Conservation (phyloP, 129 eudicot species). For the Lactuca sativa region DNA sequence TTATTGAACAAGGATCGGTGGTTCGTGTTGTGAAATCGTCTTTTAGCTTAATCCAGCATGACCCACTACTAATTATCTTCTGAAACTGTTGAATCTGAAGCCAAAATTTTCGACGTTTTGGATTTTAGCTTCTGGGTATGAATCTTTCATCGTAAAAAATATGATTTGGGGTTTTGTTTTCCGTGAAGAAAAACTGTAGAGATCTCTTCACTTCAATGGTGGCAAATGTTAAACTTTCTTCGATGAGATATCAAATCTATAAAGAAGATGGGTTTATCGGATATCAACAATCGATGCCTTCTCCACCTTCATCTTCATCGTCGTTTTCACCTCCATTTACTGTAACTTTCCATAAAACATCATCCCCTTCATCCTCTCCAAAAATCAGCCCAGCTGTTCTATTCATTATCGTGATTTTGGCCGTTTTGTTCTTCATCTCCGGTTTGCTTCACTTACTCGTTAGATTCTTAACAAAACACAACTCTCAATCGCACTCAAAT, state of each 20-base stretch:
- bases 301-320: conserved; percentile 28
- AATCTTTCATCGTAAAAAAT: conserved; percentile 23
- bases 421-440: conserved; percentile 87
- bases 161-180: conserved; percentile 42
- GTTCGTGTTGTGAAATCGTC: conserved; percentile 31
- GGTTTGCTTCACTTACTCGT: conserved; percentile 85
- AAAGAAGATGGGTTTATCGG: conserved; percentile 45
- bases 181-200: conserved; percentile 26
- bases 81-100: conserved; percentile 21
- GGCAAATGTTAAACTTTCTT: conserved; percentile 63
- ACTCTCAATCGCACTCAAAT: conserved; percentile 44
- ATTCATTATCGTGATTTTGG: conserved; percentile 73
- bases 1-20: conserved; percentile 28
- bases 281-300: conserved; percentile 37
- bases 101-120: conserved; percentile 22
- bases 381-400: conserved; percentile 81
- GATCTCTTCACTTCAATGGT: conserved; percentile 45
- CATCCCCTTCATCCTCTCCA: conserved; percentile 52
- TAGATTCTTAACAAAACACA: conserved; percentile 65
- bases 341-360: conserved; percentile 33
- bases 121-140: conserved; percentile 45
- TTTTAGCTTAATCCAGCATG: conserved; percentile 30
- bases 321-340: conserved; percentile 38
- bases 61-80: conserved; percentile 22
- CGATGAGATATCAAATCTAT: conserved; percentile 63